Percentiles rank a stretch among this genome's conserved stretches.
These are phyloP conservation scores for Meira nashicola DNA, from an alignment of 1,284 basidiomycete genomes.

Conservation along the genomic window DNA sequence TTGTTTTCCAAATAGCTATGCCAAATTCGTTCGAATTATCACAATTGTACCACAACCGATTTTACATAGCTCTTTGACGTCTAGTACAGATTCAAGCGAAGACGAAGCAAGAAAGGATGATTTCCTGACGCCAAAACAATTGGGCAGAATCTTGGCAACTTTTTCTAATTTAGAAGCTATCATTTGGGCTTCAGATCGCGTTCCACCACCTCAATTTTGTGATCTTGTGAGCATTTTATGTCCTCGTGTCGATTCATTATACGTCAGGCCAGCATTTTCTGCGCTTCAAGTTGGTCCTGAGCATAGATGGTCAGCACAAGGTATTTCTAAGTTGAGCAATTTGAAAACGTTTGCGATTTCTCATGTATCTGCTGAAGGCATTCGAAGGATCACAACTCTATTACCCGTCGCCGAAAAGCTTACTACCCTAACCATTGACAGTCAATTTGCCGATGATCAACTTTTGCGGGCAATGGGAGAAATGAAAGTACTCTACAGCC, in stretches of 20 bases:
- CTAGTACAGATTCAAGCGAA: no score
- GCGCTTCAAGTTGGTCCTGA: no score
- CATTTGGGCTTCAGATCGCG: slow-evolving; percentile 7
- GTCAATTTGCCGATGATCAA: slow-evolving; percentile 6
- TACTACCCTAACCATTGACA: slow-evolving; percentile 5
- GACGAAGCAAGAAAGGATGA: no score
- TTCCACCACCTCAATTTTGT: neutral
- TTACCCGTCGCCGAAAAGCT: neutral
- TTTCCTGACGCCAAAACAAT: no score
- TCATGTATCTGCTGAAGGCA: neutral
- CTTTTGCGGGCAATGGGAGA: neutral
- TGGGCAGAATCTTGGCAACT: neutral
- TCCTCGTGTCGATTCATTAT: no score
- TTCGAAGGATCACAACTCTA: neutral
- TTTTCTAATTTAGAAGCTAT: slow-evolving; percentile 8
- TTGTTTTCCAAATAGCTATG: no score
- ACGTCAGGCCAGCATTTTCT: no score
- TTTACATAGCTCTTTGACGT: no score
- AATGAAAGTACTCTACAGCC: neutral
- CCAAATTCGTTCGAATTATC: no score
- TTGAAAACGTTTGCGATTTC: slow-evolving; percentile 1
- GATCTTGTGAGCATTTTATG: no score
- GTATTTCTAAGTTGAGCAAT: neutral
- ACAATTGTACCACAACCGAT: no score
- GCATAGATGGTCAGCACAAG: no score